Conservation (phyloP, 2,329 filamentous ascomycete species). For the Alternaria triticimaculans region DNA sequence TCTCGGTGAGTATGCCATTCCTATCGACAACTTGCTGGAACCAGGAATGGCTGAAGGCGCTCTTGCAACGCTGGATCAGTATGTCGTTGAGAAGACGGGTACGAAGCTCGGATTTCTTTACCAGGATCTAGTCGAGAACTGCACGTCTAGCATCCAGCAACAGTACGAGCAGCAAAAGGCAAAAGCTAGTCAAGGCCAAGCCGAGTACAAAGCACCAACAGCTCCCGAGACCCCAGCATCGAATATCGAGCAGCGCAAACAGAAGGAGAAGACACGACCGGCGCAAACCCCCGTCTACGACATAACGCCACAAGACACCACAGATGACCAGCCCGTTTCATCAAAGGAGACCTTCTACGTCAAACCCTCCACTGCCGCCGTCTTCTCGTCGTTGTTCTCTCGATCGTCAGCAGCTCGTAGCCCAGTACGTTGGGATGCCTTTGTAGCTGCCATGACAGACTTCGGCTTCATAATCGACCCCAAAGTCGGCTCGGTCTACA, state of each 20-base stretch:
- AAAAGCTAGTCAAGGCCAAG: background rate
- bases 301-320: background rate
- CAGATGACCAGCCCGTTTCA: background rate
- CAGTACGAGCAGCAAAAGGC: background rate
- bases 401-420: constrained; percentile 27
- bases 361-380: constrained; percentile 45
- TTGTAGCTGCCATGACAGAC: constrained; percentile 21
- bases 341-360: constrained; percentile 44
- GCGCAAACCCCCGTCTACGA: background rate
- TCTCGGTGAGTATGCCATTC: constrained; percentile 46
- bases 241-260: background rate
- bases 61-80: constrained; percentile 47
- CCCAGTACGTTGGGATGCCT: constrained; percentile 24
- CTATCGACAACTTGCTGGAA: constrained; percentile 53
- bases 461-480: constrained; percentile 18
- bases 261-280: constrained; percentile 4
- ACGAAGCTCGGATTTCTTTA: constrained; percentile 6
- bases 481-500: constrained; percentile 22
- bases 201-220: background rate
- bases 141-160: background rate
- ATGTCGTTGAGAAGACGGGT: constrained; percentile 46
- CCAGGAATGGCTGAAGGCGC: constrained; percentile 49
- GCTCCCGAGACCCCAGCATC: background rate
- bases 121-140: background rate
- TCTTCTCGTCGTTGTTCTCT: constrained; percentile 47